These are phyloP conservation scores for Neoconidiobolus thromboides DNA, from an alignment of 371 early-diverging fungal species.

Conservation along the genomic window DNA sequence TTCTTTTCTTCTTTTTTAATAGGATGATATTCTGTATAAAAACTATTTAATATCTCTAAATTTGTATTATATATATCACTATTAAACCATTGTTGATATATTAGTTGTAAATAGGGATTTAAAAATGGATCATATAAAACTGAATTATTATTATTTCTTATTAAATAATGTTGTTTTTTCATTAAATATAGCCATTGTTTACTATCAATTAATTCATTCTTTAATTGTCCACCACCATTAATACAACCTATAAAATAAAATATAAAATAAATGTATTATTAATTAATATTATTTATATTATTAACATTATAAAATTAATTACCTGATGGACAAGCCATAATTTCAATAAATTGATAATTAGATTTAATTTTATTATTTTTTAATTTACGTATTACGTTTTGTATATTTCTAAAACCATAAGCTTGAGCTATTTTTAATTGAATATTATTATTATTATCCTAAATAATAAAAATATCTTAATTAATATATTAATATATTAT, in stretches of 20 bases:
- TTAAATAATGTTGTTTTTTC: no score
- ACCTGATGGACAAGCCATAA: conserved; percentile 91
- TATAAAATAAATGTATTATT: neutral
- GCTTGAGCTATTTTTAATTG: conserved; percentile 60
- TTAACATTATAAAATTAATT: neutral
- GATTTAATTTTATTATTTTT: conserved; percentile 31
- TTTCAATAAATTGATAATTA: conserved; percentile 77
- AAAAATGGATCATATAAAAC: no score
- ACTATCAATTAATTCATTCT: neutral
- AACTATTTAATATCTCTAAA: no score
- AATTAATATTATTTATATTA: no score
- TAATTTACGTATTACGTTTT: conserved; percentile 77
- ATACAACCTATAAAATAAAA: conserved; percentile 32
- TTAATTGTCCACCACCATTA: conserved; percentile 80
- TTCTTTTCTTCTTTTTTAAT: no score
- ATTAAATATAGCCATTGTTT: no score
- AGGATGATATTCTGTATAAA: no score
- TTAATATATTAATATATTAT: no score
- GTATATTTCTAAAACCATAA: conserved; percentile 93
- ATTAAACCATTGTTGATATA: no score
- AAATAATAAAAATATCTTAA: neutral
- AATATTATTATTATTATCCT: conserved; percentile 19
- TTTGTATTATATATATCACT: no score
- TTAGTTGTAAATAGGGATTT: no score
- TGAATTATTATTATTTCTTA: no score